Evolutionary conservation across 2,329 filamentous ascomycete species (phyloP), one percentile per base, ranked within the genome.

Genomic region (Sordariomycetes sp.): DNA sequence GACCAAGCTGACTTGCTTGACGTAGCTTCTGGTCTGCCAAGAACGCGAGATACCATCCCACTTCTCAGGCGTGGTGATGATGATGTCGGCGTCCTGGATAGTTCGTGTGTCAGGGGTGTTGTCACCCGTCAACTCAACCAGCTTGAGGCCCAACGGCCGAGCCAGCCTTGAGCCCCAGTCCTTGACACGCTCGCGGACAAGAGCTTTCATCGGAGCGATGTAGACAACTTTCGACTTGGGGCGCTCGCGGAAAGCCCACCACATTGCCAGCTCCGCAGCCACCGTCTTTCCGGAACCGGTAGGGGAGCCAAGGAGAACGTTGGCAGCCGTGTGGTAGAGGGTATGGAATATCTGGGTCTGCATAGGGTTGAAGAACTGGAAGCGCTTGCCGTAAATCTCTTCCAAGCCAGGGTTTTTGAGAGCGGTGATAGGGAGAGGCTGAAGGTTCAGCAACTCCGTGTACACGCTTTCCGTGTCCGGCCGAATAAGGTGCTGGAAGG

Each of bases 11-110:
- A 98, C 92, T 58, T 95, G 82, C 34, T 87, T 79, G 26, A 98
- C 92, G 46, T 98, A 98, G 40, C 85, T 84, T 75, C 92, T 82
- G 5, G 90, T 96, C 57, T 96, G 88, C 92, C 93, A 98, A 51
- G 86, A 94, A 73, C 92, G 84, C 47, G 86, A 94, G 46, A 98
- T 96, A 74, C 93, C 93, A 54, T 98, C 93, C 92, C 92, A 98
- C 56, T 98, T 98, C 62, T 98, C 92, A n/a, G 92, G 93, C 0
- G 93, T 98, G 0, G 92, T 98, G 48, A 98, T 87, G 48, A 98
- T 98, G 41, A 98, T 86, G 54, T 98, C 92, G 4, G 92, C 92
- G 52, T 96, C 83, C 46, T 88, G 78, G 47, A 98, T 98, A 0
- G 90, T 95, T 33, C 86, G 74, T 1, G 92, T 98, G 52, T 98